Conservation (phyloP, 768 basidiomycete genomes). For the Hebeloma cylindrosporum region DNA sequence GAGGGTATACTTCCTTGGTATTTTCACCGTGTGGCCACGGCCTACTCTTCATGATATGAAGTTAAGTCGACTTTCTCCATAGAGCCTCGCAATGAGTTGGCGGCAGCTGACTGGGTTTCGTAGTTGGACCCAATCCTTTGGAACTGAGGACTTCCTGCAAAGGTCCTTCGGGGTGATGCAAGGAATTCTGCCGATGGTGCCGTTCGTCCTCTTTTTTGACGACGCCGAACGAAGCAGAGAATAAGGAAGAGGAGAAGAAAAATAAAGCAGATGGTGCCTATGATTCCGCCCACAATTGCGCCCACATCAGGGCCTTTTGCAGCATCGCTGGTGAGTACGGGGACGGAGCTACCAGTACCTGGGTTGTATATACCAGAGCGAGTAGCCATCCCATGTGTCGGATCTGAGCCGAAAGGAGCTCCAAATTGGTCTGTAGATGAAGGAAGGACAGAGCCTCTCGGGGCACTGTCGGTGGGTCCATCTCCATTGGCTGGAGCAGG, state of each 20-base stretch:
- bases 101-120: conserved; percentile 3
- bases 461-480: too few species aligned
- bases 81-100: too few species aligned
- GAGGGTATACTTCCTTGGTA: too few species aligned
- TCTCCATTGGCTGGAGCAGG: background rate
- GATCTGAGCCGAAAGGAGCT: conserved; percentile 1
- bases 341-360: background rate
- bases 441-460: too few species aligned
- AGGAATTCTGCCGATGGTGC: conserved; percentile 65
- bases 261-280: conserved; percentile 49
- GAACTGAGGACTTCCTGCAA: conserved; percentile 14
- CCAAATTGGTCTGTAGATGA: too few species aligned
- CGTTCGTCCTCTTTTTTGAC: conserved; percentile 39
- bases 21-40: too few species aligned
- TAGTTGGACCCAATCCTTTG: conserved; percentile 2
- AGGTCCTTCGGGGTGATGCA: conserved; percentile 16
- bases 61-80: too few species aligned
- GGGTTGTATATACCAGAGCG: conserved; percentile 1
- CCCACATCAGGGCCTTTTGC: conserved; percentile 33
- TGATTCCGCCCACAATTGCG: conserved; percentile 52
- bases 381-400: background rate
- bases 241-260: conserved; percentile 32
- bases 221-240: conserved; percentile 41
- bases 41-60: too few species aligned
- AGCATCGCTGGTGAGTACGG: conserved; percentile 7